Percentiles rank a stretch among this genome's conserved stretches.
Evolutionary conservation across 2,329 filamentous ascomycete species (phyloP).

Genomic region (Curvularia eragrostidis): DNA sequence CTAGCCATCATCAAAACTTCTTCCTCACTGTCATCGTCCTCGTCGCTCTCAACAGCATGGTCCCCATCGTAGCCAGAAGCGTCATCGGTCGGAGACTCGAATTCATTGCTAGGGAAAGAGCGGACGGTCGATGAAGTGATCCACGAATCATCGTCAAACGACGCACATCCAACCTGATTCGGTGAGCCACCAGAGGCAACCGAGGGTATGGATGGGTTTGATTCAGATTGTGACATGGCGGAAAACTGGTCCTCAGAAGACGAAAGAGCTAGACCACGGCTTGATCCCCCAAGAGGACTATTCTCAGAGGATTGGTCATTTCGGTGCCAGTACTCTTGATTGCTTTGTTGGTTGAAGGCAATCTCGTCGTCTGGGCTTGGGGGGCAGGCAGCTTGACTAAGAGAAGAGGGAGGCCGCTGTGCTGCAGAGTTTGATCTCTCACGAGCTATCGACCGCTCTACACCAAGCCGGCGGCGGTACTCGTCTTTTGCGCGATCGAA

Average conservation of each 20-base stretch:
- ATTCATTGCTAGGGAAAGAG: slow-evolving; percentile 45
- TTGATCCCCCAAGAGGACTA: slow-evolving; percentile 48
- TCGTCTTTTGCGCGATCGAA: slow-evolving; percentile 51
- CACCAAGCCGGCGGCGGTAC: slow-evolving; percentile 44
- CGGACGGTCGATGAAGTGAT: slow-evolving; percentile 42
- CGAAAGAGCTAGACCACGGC: slow-evolving; percentile 49
- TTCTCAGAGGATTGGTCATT: slow-evolving; percentile 48
- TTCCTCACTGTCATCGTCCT: slow-evolving; percentile 50
- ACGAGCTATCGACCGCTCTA: slow-evolving; percentile 40
- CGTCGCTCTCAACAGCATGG: slow-evolving; percentile 52
- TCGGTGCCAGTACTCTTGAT: slow-evolving; percentile 40
- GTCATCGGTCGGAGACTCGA: slow-evolving; percentile 37
- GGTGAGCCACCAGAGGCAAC: slow-evolving; percentile 58
- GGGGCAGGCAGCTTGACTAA: slow-evolving; percentile 51
- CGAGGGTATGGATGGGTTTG: slow-evolving; percentile 60
- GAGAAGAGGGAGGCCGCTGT: slow-evolving; percentile 36
- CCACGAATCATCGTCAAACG: slow-evolving; percentile 29
- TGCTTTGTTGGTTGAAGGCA: slow-evolving; percentile 35
- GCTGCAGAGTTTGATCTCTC: slow-evolving; percentile 32
- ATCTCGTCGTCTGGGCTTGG: slow-evolving; percentile 56
- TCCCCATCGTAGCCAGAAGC: slow-evolving; percentile 51
- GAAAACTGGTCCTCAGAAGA: slow-evolving; percentile 58
- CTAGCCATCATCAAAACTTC: slow-evolving; percentile 51
- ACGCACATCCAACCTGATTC: slow-evolving; percentile 45
- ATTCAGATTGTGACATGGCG: slow-evolving; percentile 58